Conservation (phyloP, 495 filamentous ascomycete species). For the Aspergillus diversus region DNA sequence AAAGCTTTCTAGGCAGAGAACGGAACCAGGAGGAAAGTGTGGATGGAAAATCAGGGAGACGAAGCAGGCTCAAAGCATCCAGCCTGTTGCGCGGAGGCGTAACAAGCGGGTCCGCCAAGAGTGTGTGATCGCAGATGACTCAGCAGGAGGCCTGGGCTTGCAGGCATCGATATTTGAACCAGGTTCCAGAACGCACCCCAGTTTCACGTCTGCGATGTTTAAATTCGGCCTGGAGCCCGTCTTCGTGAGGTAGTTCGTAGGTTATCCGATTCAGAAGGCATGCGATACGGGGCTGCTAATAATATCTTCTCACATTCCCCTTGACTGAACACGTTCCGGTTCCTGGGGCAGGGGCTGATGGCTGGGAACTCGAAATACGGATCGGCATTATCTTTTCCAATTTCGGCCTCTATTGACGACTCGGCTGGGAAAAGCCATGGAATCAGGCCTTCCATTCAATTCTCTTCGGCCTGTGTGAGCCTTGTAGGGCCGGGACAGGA, state of each 20-base stretch:
- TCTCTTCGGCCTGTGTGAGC: no score
- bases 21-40: conserved; percentile 26
- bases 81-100: conserved; percentile 34
- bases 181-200: not conserved
- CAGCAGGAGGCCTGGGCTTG: conserved; percentile 20
- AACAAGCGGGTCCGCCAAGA: conserved; percentile 50
- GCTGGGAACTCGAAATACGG: conserved; percentile 5
- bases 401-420: not conserved
- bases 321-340: not conserved
- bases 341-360: not conserved
- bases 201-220: not conserved
- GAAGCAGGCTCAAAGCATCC: conserved; percentile 26
- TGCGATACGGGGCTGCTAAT: not conserved
- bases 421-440: no score
- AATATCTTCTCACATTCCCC: not conserved
- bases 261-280: not conserved
- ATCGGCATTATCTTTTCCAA: not conserved
- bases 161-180: not conserved
- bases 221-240: not conserved
- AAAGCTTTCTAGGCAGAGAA: conserved; percentile 11
- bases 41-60: conserved; percentile 28
- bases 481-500: no score
- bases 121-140: conserved; percentile 26
- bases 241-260: not conserved
- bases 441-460: no score